These are phyloP conservation scores for Dothiorella sarmentorum DNA, from an alignment of 2,329 filamentous ascomycete species.

Conservation along the genomic window DNA sequence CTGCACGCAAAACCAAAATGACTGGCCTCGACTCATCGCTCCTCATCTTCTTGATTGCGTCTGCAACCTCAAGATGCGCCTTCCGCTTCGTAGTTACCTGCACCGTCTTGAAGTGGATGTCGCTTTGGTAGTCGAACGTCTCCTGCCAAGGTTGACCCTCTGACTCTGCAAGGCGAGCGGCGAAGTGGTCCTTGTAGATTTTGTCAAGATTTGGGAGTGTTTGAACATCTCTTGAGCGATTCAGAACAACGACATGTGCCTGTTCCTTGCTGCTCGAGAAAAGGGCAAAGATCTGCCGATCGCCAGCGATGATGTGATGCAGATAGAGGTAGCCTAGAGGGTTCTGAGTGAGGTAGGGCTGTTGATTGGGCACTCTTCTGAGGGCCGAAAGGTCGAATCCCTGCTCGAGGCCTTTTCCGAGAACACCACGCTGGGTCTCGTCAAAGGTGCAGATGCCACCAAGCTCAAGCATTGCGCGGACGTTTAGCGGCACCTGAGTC, in stretches of 20 bases:
- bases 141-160: slow-evolving; percentile 71
- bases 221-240: slow-evolving; percentile 74
- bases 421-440: slow-evolving; percentile 80
- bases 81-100: slow-evolving; percentile 89
- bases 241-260: slow-evolving; percentile 84
- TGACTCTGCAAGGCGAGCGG: slow-evolving; percentile 62
- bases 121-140: slow-evolving; percentile 82
- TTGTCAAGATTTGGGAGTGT: slow-evolving; percentile 87
- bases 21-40: slow-evolving; percentile 78
- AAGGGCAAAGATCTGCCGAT: slow-evolving; percentile 87
- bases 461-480: slow-evolving; percentile 82
- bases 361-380: slow-evolving; percentile 62
- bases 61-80: slow-evolving; percentile 80
- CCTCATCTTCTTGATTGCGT: slow-evolving; percentile 84
- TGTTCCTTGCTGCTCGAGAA: slow-evolving; percentile 80
- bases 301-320: slow-evolving; percentile 86
- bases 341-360: slow-evolving; percentile 71
- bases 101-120: slow-evolving; percentile 77
- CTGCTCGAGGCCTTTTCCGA: slow-evolving; percentile 87
- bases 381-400: slow-evolving; percentile 85
- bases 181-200: slow-evolving; percentile 76
- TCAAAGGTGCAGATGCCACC: slow-evolving; percentile 94
- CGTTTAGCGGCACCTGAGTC: slow-evolving; percentile 80
- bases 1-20: slow-evolving; percentile 87
- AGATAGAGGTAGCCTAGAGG: slow-evolving; percentile 82